These are phyloP conservation scores for Sporothrix curviconia DNA, from an alignment of 2,329 filamentous ascomycete genomes.

Conservation along the genomic window DNA sequence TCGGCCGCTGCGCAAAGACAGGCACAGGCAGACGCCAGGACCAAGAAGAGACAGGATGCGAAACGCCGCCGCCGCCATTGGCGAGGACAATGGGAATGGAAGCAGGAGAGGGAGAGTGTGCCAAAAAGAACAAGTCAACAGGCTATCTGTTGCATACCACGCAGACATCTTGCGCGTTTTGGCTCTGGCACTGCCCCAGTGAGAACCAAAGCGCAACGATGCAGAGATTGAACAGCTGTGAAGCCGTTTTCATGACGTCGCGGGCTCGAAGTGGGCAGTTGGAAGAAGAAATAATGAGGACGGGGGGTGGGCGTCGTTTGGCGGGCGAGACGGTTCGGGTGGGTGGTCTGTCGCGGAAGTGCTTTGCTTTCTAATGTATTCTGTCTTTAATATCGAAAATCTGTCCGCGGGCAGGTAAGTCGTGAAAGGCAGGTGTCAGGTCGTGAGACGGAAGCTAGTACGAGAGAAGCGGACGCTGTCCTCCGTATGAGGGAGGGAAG, in stretches of 20 bases:
- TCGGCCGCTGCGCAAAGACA: not conserved
- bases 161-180: constrained; percentile 40
- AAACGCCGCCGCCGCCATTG: constrained; percentile 15
- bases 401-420: no score
- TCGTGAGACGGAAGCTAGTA: no score
- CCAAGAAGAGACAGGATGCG: not conserved
- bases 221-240: constrained; percentile 49
- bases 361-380: no score
- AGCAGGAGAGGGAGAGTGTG: constrained; percentile 15
- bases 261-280: not conserved
- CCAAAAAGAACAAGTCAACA: constrained; percentile 17
- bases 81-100: constrained; percentile 13
- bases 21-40: constrained; percentile 15
- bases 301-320: not conserved
- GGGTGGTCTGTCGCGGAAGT: no score
- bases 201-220: constrained; percentile 50
- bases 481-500: not conserved
- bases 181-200: constrained; percentile 39
- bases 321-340: no score
- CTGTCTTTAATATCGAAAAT: no score
- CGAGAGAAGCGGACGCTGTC: no score
- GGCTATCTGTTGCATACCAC: constrained; percentile 39
- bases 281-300: constrained; percentile 3
- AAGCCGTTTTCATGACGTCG: constrained; percentile 44
- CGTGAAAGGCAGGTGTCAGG: no score